A percentile compares a stretch with the other conserved stretches of the same genome.
Conservation (phyloP, 108 stramenopile genomes). For the Parietichytrium sp. region DNA sequence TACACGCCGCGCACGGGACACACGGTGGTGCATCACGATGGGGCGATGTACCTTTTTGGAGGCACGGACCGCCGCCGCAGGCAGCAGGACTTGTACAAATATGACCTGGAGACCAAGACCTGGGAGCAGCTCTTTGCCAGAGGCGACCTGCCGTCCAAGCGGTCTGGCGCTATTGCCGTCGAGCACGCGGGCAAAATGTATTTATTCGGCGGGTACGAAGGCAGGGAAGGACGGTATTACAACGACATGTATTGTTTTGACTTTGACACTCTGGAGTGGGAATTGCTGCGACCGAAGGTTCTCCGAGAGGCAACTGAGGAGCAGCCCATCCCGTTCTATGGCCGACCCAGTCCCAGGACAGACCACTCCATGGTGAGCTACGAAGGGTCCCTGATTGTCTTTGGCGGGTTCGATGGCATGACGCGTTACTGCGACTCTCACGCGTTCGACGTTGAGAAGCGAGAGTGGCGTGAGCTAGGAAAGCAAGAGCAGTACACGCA, state of each 20-base stretch:
- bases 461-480: slow-evolving; percentile 21
- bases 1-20: slow-evolving; percentile 20
- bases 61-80: neutral
- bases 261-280: slow-evolving; percentile 32
- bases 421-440: neutral
- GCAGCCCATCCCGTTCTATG: neutral
- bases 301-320: no score
- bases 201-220: slow-evolving; percentile 29
- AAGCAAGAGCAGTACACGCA: neutral
- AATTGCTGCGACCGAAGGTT: neutral
- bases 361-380: slow-evolving; percentile 25
- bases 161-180: slow-evolving; percentile 8
- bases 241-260: slow-evolving; percentile 7
- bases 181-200: neutral
- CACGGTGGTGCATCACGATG: neutral
- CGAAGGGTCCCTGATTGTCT: neutral
- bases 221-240: slow-evolving; percentile 13
- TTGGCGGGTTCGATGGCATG: neutral
- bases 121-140: neutral
- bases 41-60: slow-evolving; percentile 12
- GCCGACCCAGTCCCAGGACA: neutral
- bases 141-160: neutral
- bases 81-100: slow-evolving; percentile 22
- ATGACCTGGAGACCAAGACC: neutral
- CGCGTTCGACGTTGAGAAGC: neutral